A percentile compares a stretch with the other conserved stretches of the same genome.
phyloP scores from a whole-genome alignment of 495 filamentous ascomycete genomes.

The Penicillium egyptiacum region DNA sequence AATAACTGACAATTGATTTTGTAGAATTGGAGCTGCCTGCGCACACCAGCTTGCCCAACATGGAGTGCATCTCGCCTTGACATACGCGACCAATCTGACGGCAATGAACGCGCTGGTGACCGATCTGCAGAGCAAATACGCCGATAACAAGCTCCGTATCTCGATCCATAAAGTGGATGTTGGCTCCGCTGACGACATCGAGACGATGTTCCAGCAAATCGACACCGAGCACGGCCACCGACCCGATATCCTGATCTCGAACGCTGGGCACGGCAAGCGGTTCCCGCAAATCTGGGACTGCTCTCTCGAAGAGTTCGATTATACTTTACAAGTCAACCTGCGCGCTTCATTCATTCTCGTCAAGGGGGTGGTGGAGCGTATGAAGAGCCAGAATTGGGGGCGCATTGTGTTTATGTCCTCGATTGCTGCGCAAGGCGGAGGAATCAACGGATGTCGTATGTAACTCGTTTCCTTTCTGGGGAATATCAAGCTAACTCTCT shows the following conservation, averaged over 20 bases:
- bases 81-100: slow-evolving; percentile 54
- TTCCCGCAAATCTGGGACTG: slow-evolving; percentile 53
- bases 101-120: slow-evolving; percentile 46
- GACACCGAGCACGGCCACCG: slow-evolving; percentile 50
- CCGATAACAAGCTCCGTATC: slow-evolving; percentile 42
- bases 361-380: slow-evolving; percentile 63
- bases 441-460: slow-evolving; percentile 65
- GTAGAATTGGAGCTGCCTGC: slow-evolving; percentile 61
- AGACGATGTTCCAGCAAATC: slow-evolving; percentile 53
- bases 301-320: slow-evolving; percentile 62
- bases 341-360: slow-evolving; percentile 64
- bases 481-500: neutral
- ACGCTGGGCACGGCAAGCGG: slow-evolving; percentile 56
- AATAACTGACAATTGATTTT: slow-evolving; percentile 2
- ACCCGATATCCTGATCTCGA: slow-evolving; percentile 64
- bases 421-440: slow-evolving; percentile 64
- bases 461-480: slow-evolving; percentile 10
- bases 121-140: slow-evolving; percentile 36
- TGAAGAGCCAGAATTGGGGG: slow-evolving; percentile 63
- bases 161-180: slow-evolving; percentile 60
- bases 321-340: slow-evolving; percentile 64
- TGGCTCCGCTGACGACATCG: slow-evolving; percentile 48
- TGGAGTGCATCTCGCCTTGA: slow-evolving; percentile 59
- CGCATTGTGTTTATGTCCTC: slow-evolving; percentile 68
- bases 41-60: slow-evolving; percentile 54